Base-by-base conservation (phyloP, 2,329 filamentous ascomycete genomes). In the Arachnomyces sp. region DNA sequence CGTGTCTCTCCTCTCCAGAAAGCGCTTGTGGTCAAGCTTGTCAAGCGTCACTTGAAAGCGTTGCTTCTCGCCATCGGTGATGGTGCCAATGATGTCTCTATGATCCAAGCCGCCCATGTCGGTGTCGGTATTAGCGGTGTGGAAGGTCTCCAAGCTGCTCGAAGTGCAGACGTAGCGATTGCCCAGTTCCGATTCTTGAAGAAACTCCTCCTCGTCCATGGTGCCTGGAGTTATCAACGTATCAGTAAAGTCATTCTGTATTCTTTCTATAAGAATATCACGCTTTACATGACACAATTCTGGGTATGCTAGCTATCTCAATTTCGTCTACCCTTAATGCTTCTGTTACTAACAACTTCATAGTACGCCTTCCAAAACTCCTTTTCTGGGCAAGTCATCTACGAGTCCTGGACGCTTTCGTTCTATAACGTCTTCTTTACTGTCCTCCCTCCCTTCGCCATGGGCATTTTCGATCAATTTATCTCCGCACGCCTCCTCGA, bases 401-500 rank as follows among this genome's bases (percentile, higher is more conserved):
- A 89, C 74, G 92, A 98, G 66, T 96, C 92, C 7, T 98, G 93
- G 93, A 95, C 89, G 0, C 71, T 98, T n/a, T 94, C 90, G 6
- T 94, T 96, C 68, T 98, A 95, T 74, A 98, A 98, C 70, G 88
- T 98, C 61, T 84, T 98, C 61, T 98, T 94, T 69, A 98, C 92
- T 0, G 84, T 94, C 14, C 71, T 95, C 13, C 92, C 92, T 12
- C 92, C 92, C 1, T 82, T 98, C 44, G 90, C 87, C 1, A 82
- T 98, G 57, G 92, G 92, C 52, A 94, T 98, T 48, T 86, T 95
- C 49, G 93, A 98, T 61, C 93, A 98, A 60, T 96, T 93, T 65
- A 88, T 98, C 56, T 94, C 88, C 31, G 92, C 93, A 5, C 81
- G 92, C 16, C 72, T 98, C 15, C 74, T 98, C 9, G 92, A 98